phyloP scores from a whole-genome alignment of 768 basidiomycete species.

The Mycena indigotica region DNA sequence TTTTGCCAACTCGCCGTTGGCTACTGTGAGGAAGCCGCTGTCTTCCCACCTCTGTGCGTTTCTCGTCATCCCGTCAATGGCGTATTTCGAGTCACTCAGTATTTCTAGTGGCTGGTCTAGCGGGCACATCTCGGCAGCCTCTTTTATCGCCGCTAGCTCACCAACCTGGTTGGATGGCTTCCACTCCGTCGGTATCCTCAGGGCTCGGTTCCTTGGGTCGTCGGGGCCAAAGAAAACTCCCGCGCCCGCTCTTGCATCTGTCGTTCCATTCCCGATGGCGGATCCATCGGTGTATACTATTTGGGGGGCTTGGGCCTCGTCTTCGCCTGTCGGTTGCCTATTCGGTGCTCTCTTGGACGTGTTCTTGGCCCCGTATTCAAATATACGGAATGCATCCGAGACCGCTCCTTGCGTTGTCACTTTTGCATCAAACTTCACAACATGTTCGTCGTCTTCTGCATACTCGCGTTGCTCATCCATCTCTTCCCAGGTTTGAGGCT shows the following conservation, averaged over 20 bases:
- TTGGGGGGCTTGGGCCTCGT: neutral
- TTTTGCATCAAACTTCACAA: neutral
- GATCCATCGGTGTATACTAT: conserved; percentile 31
- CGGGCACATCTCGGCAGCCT: conserved; percentile 3
- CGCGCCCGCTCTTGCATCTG: conserved; percentile 23
- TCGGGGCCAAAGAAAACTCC: conserved; percentile 22
- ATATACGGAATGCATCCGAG: neutral
- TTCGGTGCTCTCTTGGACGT: neutral
- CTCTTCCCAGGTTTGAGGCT: neutral
- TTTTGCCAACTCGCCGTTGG: conserved; percentile 21
- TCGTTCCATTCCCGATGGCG: conserved; percentile 23
- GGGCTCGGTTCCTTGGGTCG: conserved; percentile 19
- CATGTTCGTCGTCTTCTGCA: neutral
- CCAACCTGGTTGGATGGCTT: conserved; percentile 26
- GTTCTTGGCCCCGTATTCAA: neutral
- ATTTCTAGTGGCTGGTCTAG: conserved; percentile 14
- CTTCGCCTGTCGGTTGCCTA: neutral
- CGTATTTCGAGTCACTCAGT: conserved; percentile 27
- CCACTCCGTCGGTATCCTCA: conserved; percentile 13
- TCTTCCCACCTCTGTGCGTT: conserved; percentile 28
- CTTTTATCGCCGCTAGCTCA: conserved; percentile 21
- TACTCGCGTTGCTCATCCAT: neutral
- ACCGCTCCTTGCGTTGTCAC: neutral
- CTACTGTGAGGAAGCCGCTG: conserved; percentile 24
- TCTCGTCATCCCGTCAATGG: conserved; percentile 25